Evolutionary conservation across 768 basidiomycete species (phyloP).

Genomic region (Suillus americanus): DNA sequence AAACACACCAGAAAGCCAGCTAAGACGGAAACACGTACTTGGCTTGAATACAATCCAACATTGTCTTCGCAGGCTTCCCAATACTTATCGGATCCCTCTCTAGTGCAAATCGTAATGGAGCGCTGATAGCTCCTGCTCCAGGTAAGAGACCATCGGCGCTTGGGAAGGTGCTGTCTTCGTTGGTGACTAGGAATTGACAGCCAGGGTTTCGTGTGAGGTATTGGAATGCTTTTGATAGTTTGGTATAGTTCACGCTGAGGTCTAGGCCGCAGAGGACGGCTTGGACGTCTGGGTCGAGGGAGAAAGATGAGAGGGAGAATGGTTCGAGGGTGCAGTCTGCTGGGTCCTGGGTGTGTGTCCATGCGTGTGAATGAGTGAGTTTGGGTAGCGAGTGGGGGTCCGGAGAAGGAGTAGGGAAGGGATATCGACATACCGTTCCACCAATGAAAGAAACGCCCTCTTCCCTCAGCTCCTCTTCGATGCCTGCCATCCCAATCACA

Average conservation of each 20-base stretch:
- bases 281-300: conserved; percentile 74
- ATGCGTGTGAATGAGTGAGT: neutral
- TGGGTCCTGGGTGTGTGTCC: conserved; percentile 60
- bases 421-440: conserved; percentile 65
- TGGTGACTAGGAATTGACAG: conserved; percentile 87
- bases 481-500: conserved; percentile 87
- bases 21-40: conserved; percentile 42
- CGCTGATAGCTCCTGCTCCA: conserved; percentile 82
- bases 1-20: neutral
- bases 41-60: conserved; percentile 91
- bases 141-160: conserved; percentile 70
- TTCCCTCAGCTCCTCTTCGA: conserved; percentile 90
- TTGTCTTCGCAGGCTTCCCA: conserved; percentile 88
- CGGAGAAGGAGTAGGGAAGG: conserved; percentile 6
- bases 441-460: conserved; percentile 83
- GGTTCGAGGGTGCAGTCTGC: conserved; percentile 73
- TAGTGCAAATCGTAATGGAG: conserved; percentile 74
- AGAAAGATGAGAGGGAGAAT: conserved; percentile 69
- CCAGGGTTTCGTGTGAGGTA: conserved; percentile 80
- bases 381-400: neutral
- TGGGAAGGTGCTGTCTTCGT: conserved; percentile 92
- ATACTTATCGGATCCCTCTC: conserved; percentile 73
- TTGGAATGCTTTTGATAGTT: conserved; percentile 88
- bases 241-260: conserved; percentile 86
- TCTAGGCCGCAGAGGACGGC: conserved; percentile 96